These are phyloP conservation scores for Discostella stelligeroides DNA, from an alignment of 108 stramenopile genomes.

Conservation along the genomic window DNA sequence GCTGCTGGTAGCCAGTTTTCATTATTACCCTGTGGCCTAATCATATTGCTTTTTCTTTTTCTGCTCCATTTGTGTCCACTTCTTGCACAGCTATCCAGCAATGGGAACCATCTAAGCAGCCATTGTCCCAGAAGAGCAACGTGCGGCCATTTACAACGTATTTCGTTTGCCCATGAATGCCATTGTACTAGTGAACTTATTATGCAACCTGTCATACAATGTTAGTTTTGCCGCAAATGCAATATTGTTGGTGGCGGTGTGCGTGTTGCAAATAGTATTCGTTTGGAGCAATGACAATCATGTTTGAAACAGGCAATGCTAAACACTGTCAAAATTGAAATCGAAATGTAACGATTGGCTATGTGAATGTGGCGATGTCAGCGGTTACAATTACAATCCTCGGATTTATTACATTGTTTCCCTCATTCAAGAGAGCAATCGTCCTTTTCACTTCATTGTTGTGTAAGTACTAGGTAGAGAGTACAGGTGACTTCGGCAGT, in stretches of 20 bases:
- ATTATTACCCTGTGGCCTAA: background rate
- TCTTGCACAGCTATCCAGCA: conserved; percentile 66
- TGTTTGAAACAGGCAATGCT: no score
- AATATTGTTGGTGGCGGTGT: conserved; percentile 62
- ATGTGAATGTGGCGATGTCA: no score
- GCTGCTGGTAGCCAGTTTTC: background rate
- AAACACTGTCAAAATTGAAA: no score
- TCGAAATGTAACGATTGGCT: no score
- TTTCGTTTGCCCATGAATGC: conserved; percentile 92
- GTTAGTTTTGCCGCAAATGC: conserved; percentile 66
- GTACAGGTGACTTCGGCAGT: no score
- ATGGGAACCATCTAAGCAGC: conserved; percentile 93
- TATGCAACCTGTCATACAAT: conserved; percentile 65
- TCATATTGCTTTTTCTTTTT: background rate
- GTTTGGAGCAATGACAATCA: no score
- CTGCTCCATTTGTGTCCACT: background rate
- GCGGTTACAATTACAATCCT: no score
- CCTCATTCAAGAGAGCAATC: no score
- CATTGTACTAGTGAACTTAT: conserved; percentile 84
- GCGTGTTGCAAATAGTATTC: conserved; percentile 65
- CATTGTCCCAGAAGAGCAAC: conserved; percentile 91
- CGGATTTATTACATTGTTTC: no score
- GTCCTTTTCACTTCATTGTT: no score
- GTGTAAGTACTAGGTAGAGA: no score
- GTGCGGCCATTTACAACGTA: conserved; percentile 95